These are phyloP conservation scores for Salvia rosmarinus DNA, from an alignment of 257 asterid species.

Conservation along the genomic window DNA sequence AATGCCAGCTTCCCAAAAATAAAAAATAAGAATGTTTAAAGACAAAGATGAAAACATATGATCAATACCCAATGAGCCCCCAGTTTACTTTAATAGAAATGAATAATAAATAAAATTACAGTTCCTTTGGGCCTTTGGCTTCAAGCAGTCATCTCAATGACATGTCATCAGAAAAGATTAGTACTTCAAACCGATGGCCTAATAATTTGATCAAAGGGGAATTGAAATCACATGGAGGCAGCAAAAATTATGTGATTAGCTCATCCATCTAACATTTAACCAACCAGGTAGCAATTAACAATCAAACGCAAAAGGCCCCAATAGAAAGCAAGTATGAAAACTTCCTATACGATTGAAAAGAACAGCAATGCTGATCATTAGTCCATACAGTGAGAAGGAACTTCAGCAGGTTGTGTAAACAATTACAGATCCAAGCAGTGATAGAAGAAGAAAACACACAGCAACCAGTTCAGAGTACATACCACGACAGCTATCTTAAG, in stretches of 20 bases:
- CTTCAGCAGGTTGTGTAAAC: background rate
- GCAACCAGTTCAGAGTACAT: conserved; percentile 12
- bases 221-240: conserved; percentile 6
- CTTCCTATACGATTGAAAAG: background rate
- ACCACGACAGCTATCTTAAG: background rate
- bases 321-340: conserved; percentile 3
- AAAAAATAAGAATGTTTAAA: background rate
- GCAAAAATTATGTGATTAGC: background rate
- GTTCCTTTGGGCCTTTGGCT: conserved; percentile 11
- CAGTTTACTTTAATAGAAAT: background rate
- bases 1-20: conserved; percentile 21
- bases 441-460: background rate
- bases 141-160: conserved; percentile 15
- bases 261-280: conserved; percentile 2
- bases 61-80: background rate
- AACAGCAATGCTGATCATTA: background rate
- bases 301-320: background rate
- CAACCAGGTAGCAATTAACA: conserved; percentile 3
- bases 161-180: background rate
- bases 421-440: background rate
- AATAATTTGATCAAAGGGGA: background rate
- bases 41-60: background rate
- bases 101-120: conserved; percentile 1
- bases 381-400: background rate
- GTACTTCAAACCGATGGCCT: conserved; percentile 3